Conservation (phyloP, 225 moss, liverwort and hornwort genomes). For the Polytrichum commune region DNA sequence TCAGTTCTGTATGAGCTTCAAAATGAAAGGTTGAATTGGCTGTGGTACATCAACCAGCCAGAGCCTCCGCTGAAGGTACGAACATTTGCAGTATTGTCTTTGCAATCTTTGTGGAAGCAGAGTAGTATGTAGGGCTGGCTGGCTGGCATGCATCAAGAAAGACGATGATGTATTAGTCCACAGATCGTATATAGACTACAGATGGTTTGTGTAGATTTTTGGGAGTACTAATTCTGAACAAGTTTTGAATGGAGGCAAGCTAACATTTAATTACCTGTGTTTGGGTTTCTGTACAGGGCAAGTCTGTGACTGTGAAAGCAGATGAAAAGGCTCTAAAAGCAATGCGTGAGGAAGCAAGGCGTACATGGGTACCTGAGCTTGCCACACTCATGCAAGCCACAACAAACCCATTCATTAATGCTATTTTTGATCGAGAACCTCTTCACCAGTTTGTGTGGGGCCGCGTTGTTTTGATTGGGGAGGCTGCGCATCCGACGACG, state of each 20-base stretch:
- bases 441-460: conserved; percentile 55
- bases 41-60: conserved; percentile 84
- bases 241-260: too few species aligned
- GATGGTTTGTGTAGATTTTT: too few species aligned
- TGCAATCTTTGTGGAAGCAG: too few species aligned
- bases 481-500: conserved; percentile 82
- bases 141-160: too few species aligned
- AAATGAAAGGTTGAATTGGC: conserved; percentile 69
- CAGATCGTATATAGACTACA: too few species aligned
- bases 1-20: conserved; percentile 74
- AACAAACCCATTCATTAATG: conserved; percentile 58
- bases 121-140: too few species aligned
- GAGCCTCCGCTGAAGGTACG: conserved; percentile 71
- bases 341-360: conserved; percentile 52
- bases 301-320: conserved; percentile 59
- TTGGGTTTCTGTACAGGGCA: conserved; percentile 33
- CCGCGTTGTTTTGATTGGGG: conserved; percentile 73
- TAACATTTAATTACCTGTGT: not conserved
- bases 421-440: conserved; percentile 77
- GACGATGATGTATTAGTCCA: too few species aligned
- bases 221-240: too few species aligned
- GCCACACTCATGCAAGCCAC: conserved; percentile 59
- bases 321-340: conserved; percentile 27
- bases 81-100: not conserved
- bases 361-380: conserved; percentile 57